Conservation (phyloP, 2,329 filamentous ascomycete genomes). For the Reticulascus tulasneorum region DNA sequence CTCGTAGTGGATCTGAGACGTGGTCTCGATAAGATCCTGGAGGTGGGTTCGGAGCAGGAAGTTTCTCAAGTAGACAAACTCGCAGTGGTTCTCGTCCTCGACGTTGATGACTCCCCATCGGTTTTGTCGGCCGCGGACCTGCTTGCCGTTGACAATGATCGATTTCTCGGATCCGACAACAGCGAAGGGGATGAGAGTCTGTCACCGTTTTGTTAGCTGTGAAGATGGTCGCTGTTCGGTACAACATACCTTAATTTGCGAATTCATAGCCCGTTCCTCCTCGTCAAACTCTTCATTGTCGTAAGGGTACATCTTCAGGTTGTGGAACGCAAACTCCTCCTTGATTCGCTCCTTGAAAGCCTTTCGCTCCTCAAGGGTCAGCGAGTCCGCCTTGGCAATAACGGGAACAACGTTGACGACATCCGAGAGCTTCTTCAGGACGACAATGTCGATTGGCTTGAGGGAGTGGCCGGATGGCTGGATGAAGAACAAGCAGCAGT, state of each 20-base stretch:
- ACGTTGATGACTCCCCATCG: slow-evolving; percentile 99
- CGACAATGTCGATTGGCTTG: slow-evolving; percentile 99
- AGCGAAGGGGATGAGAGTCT: slow-evolving; percentile 94
- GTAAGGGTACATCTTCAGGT: slow-evolving; percentile 99
- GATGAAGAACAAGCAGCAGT: slow-evolving; percentile 99
- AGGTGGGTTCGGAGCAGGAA: slow-evolving; percentile 98
- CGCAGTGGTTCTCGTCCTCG: slow-evolving; percentile 98
- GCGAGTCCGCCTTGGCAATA: slow-evolving; percentile 95
- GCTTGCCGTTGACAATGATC: slow-evolving; percentile 95
- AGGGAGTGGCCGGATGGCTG: slow-evolving; percentile 96
- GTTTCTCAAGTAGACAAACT: slow-evolving; percentile 97
- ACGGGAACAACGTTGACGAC: slow-evolving; percentile 99
- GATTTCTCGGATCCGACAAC: slow-evolving; percentile 98
- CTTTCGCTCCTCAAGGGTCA: slow-evolving; percentile 91
- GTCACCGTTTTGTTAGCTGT: slow-evolving; percentile 29
- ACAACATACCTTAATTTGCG: slow-evolving; percentile 79
- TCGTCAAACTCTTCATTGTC: slow-evolving; percentile 98
- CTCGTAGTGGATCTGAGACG: slow-evolving; percentile 99
- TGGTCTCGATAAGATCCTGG: slow-evolving; percentile 98
- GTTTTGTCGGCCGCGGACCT: slow-evolving; percentile 96
- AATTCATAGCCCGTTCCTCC: slow-evolving; percentile 90
- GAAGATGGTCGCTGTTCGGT: background rate
- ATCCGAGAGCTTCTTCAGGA: slow-evolving; percentile 98
- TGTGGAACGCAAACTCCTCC: slow-evolving; percentile 99
- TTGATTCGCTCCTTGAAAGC: slow-evolving; percentile 99